Evolutionary conservation across 139 green algal species (phyloP).

Genomic region (Ostreobium quekettii): DNA sequence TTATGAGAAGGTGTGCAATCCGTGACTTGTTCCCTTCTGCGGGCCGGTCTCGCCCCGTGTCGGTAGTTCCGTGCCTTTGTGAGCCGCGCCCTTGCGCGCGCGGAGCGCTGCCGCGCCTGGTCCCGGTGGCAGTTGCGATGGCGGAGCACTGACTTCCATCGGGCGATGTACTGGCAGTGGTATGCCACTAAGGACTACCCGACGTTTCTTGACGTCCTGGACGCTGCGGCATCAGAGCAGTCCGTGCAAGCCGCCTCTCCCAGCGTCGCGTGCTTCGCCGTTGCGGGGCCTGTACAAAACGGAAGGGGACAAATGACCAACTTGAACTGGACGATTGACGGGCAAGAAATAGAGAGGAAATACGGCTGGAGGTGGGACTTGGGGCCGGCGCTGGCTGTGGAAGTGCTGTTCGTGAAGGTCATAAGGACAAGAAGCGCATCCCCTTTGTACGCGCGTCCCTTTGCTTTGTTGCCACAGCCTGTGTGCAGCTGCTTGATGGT

Average conservation of each 20-base stretch:
- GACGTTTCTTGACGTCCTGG: constrained; percentile 4
- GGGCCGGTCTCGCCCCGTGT: too few relatives aligned
- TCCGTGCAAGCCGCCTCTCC: constrained; percentile 10
- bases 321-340: constrained; percentile 69
- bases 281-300: constrained; percentile 70
- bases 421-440: background rate
- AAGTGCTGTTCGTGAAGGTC: too few relatives aligned
- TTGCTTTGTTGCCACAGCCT: too few relatives aligned
- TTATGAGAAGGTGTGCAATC: background rate
- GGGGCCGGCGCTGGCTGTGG: background rate
- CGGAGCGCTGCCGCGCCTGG: background rate
- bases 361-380: constrained; percentile 40
- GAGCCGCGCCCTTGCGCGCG: background rate
- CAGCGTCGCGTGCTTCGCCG: constrained; percentile 38
- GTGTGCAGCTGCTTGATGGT: background rate
- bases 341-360: constrained; percentile 33
- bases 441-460: background rate
- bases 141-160: background rate
- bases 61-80: too few relatives aligned
- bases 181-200: constrained; percentile 18
- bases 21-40: too few relatives aligned
- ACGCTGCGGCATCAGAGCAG: background rate
- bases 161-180: too few relatives aligned
- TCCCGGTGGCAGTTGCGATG: background rate
- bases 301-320: constrained; percentile 86